Base-by-base conservation (phyloP, 495 filamentous ascomycete species). In the Lepraria neglecta region DNA sequence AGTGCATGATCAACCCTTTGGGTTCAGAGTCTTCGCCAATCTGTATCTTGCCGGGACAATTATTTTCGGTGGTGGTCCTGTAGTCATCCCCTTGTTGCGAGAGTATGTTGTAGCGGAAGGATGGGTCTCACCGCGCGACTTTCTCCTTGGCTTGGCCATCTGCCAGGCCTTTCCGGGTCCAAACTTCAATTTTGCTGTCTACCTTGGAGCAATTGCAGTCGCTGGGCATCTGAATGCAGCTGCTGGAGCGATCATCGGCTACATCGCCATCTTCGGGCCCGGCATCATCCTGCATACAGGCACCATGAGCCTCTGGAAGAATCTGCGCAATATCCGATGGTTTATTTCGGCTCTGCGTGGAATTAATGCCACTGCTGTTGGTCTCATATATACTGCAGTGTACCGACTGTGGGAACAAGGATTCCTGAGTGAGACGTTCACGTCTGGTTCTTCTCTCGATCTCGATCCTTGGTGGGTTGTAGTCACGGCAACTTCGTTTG, bases 101-200 rank as follows among this genome's bases (percentile, higher is more conserved):
- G 79, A 82, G 61, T 88, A 89, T 70, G 79, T 90, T 27, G 87
- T 89, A 0, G 75, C 76, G 6, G 79, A 82, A 53, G 84, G 84
- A 33, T 89, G 85, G 86, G 86, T 89, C 5, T 78, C 77, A 3
- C 75, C 84, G 1, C 77, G 87, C 0, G 84, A 90, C 68, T 89
- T 90, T 66, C 75, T 89, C 28, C 77, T 90, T 48, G 87, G 87
- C 14, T 79, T 90, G 2, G 87, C 86, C 15, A 75, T 89, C 56
- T 86, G 85, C 60, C 87, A 90, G 69, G 80, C 85, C 2, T 87
- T 88, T 64, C 86, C 87, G 0, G 86, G 87, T 1, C 87, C 87
- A 0, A 90, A 90, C 69, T 88, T 89, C 77, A 90, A 89, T 68
- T 60, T 88, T 65, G 84, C 82, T 14, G 87, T 88, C 6, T 89